phyloP scores from a whole-genome alignment of 2,329 filamentous ascomycete genomes.

The Aspergillus sp. region DNA sequence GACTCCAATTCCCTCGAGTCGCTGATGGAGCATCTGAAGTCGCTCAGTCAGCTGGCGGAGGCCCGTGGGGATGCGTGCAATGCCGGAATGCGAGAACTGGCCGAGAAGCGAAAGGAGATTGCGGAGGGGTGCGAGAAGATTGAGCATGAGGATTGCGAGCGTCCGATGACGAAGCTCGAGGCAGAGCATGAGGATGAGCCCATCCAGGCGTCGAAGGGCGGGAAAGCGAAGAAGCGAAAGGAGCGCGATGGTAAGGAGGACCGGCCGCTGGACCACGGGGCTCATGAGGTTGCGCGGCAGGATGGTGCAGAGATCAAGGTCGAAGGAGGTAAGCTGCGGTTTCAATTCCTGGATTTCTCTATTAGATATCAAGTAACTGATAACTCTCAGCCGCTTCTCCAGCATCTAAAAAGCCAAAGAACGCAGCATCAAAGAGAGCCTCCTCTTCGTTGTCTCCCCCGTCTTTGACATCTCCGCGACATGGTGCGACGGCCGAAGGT shows the following conservation, averaged over 20 bases:
- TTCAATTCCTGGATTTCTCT: conserved; percentile 1
- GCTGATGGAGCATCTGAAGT: conserved; percentile 46
- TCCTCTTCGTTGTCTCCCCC: conserved; percentile 35
- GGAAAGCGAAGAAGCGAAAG: conserved; percentile 72
- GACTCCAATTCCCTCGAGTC: conserved; percentile 40
- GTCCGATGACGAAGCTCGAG: conserved; percentile 37
- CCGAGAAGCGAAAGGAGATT: conserved; percentile 49
- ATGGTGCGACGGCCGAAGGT: conserved; percentile 43
- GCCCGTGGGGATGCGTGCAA: conserved; percentile 50
- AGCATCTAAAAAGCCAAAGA: conserved; percentile 30
- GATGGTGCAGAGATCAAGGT: conserved; percentile 51
- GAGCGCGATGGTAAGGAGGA: conserved; percentile 55
- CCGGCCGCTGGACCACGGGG: conserved; percentile 51
- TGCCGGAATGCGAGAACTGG: conserved; percentile 50
- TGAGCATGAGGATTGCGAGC: conserved; percentile 42
- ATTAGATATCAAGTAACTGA: conserved; percentile 7
- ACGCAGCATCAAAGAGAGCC: conserved; percentile 25
- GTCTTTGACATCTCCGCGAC: conserved; percentile 34
- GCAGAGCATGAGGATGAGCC: conserved; percentile 37
- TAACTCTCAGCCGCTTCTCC: conserved; percentile 23
- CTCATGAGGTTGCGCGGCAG: conserved; percentile 54
- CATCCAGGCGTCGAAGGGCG: conserved; percentile 40
- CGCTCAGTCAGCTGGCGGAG: conserved; percentile 49
- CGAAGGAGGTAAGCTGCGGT: conserved; percentile 41
- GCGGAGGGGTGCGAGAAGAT: conserved; percentile 41